These are phyloP conservation scores for Hibiscus mutabilis DNA, from an alignment of 345 rosid genomes.

Conservation along the genomic window DNA sequence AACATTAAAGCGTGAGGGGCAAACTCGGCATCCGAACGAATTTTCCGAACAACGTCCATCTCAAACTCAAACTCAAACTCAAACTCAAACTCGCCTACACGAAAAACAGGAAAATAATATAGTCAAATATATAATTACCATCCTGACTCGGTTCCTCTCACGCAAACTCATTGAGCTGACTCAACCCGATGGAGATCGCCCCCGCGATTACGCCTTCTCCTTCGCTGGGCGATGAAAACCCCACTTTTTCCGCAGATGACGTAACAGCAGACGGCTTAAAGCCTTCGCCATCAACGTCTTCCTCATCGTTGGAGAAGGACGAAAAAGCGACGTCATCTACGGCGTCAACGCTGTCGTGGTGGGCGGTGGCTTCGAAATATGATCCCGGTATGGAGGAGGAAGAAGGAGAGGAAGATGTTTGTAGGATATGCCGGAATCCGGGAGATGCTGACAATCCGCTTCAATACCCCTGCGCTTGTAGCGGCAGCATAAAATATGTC, in stretches of 20 bases:
- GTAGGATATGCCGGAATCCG: conserved; percentile 98
- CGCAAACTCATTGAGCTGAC: conserved; percentile 16
- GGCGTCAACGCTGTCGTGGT: conserved; percentile 14
- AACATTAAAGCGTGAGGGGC: not conserved
- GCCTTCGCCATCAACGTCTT: conserved; percentile 2
- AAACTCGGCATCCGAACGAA: conserved; percentile 4
- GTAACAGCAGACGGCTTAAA: not conserved
- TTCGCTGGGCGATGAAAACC: conserved; percentile 8
- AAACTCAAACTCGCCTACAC: not conserved
- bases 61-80: no score
- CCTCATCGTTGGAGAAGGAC: conserved; percentile 9
- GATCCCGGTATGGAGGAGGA: conserved; percentile 75
- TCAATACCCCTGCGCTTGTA: conserved; percentile 92
- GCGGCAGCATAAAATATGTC: conserved; percentile 97
- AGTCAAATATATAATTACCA: not conserved
- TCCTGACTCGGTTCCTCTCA: not conserved
- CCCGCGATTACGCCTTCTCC: conserved; percentile 24
- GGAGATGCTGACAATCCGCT: conserved; percentile 92
- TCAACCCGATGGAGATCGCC: conserved; percentile 41
- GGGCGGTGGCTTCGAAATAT: conserved; percentile 19
- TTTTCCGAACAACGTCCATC: not conserved
- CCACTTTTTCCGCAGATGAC: not conserved
- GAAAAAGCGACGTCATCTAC: conserved; percentile 15
- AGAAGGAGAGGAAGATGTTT: conserved; percentile 91
- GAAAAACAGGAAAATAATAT: not conserved